Conservation (phyloP, 148 eudicot species). For the Cornus controversa region DNA sequence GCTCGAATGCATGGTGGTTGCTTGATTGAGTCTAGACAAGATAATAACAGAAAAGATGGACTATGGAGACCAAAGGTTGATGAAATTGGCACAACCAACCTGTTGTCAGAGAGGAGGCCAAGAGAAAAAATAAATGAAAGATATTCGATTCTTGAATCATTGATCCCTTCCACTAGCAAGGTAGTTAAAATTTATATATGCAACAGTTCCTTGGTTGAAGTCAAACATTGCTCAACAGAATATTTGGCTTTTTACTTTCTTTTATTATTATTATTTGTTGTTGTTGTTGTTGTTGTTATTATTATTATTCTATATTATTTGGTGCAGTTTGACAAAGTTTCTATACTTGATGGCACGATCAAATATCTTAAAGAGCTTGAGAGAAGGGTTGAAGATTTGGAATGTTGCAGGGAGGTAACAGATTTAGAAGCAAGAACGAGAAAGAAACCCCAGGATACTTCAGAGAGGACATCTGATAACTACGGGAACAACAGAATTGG, state of each 20-base stretch:
- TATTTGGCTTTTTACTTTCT: not conserved
- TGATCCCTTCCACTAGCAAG: constrained; percentile 66
- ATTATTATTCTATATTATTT: not conserved
- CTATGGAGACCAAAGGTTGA: constrained; percentile 28
- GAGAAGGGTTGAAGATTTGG: constrained; percentile 48
- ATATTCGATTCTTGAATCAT: constrained; percentile 54
- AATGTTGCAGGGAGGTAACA: constrained; percentile 33
- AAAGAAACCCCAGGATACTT: constrained; percentile 36
- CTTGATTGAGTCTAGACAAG: constrained; percentile 27
- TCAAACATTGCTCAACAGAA: not conserved
- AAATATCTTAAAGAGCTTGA: constrained; percentile 58
- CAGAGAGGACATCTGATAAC: constrained; percentile 56
- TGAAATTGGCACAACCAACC: constrained; percentile 38
- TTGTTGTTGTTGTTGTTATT: too few relatives aligned
- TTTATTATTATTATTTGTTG: too few relatives aligned
- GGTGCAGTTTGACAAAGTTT: constrained; percentile 66
- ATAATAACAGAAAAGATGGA: constrained; percentile 14
- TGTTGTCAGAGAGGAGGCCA: constrained; percentile 55
- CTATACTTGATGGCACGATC: constrained; percentile 71
- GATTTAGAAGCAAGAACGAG: constrained; percentile 27
- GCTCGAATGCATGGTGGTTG: constrained; percentile 43
- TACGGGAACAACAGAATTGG: constrained; percentile 23
- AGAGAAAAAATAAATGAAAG: constrained; percentile 54
- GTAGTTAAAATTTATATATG: constrained; percentile 25
- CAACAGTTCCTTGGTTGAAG: not conserved